These are phyloP conservation scores for Ceriops tagal DNA, from an alignment of 345 rosid genomes.

Conservation along the genomic window DNA sequence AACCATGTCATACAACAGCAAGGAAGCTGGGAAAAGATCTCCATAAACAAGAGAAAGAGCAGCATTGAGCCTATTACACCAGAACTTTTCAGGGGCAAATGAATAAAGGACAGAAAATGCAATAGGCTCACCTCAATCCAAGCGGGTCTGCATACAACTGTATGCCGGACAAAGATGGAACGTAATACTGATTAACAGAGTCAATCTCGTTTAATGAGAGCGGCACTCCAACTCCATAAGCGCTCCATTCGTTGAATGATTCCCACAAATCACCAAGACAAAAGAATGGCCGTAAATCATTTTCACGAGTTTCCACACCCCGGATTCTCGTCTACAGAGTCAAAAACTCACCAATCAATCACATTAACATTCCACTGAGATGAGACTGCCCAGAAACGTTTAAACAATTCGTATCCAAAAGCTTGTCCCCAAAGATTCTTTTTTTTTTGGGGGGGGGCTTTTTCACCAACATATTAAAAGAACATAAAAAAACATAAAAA, in stretches of 20 bases:
- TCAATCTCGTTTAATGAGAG: constrained; percentile 41
- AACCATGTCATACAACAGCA: background rate
- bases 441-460: too few relatives aligned
- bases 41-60: background rate
- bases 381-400: background rate
- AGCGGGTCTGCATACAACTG: constrained; percentile 47
- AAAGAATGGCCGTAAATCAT: constrained; percentile 30
- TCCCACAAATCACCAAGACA: constrained; percentile 57
- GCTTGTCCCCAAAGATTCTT: too few relatives aligned
- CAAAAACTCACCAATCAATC: constrained; percentile 3
- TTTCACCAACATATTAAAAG: too few relatives aligned
- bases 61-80: background rate
- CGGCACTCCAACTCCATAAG: constrained; percentile 60
- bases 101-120: constrained; percentile 6
- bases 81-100: background rate
- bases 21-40: background rate
- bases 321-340: constrained; percentile 27
- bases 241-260: constrained; percentile 59
- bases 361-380: background rate
- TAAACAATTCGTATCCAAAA: too few relatives aligned
- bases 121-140: constrained; percentile 41
- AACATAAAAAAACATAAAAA: too few relatives aligned
- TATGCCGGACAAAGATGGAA: constrained; percentile 64
- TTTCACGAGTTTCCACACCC: constrained; percentile 28
- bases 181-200: constrained; percentile 55